Conservation (phyloP, 2,329 filamentous ascomycete species). For the Penicillium freii region DNA sequence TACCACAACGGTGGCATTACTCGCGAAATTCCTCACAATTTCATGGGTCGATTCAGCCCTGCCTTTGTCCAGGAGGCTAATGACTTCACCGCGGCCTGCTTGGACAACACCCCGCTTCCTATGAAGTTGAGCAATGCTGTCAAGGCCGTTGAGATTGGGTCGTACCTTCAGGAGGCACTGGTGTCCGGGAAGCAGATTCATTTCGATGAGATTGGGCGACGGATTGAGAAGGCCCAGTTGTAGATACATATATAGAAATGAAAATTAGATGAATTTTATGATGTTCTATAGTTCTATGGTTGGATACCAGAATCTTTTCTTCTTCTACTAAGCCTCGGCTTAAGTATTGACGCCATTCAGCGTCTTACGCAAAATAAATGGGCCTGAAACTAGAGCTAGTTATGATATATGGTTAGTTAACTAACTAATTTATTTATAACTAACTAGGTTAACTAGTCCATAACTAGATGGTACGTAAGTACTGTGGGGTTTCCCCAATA, state of each 20-base stretch:
- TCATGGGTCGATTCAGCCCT: constrained; percentile 61
- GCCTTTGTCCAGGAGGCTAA: constrained; percentile 64
- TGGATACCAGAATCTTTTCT: neutral
- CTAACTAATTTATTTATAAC: neutral
- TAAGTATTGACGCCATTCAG: neutral
- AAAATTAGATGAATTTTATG: neutral
- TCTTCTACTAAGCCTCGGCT: neutral
- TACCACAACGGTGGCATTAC: constrained; percentile 55
- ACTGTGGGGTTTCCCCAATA: neutral
- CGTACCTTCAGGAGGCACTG: constrained; percentile 55
- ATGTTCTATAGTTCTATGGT: neutral
- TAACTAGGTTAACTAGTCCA: too few relatives aligned
- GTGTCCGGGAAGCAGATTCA: constrained; percentile 54
- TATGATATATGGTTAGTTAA: neutral
- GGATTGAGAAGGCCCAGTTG: constrained; percentile 38
- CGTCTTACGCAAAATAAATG: neutral
- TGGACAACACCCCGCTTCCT: constrained; percentile 57
- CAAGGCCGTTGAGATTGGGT: constrained; percentile 58
- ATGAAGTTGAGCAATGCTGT: constrained; percentile 59
- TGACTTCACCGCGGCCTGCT: constrained; percentile 59
- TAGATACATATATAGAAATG: neutral
- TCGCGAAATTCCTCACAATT: constrained; percentile 60
- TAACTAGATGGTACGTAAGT: neutral
- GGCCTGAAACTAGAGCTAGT: neutral
- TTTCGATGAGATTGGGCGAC: constrained; percentile 56